Conservation (phyloP, 495 filamentous ascomycete species). For the Neurospora intermedia region DNA sequence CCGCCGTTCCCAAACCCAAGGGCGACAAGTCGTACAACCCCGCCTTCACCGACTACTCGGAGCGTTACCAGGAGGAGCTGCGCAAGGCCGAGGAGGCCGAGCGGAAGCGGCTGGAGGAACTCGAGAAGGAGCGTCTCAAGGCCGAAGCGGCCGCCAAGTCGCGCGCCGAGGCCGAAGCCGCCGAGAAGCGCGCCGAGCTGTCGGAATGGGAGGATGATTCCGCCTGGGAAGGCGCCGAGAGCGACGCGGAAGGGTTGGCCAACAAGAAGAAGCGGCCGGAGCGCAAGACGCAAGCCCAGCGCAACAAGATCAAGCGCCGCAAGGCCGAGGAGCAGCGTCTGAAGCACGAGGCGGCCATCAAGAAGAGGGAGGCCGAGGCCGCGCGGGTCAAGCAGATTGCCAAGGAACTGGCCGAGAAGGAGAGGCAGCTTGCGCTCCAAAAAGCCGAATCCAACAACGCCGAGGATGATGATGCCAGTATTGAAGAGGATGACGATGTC, state of each 20-base stretch:
- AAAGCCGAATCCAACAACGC: constrained; percentile 27
- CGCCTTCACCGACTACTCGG: constrained; percentile 69
- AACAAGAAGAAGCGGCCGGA: constrained; percentile 57
- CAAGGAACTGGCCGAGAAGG: constrained; percentile 50
- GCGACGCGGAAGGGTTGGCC: constrained; percentile 44
- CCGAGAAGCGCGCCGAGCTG: constrained; percentile 55
- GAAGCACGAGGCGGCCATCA: constrained; percentile 60
- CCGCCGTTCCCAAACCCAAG: constrained; percentile 66
- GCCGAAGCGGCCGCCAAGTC: constrained; percentile 42
- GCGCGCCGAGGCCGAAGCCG: constrained; percentile 49
- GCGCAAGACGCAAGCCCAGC: constrained; percentile 74
- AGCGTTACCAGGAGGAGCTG: constrained; percentile 60
- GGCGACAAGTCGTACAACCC: constrained; percentile 90
- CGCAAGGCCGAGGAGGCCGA: constrained; percentile 71
- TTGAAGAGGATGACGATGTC: constrained; percentile 42
- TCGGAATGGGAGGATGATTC: constrained; percentile 73
- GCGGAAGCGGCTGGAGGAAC: constrained; percentile 58
- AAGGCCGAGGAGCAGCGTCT: constrained; percentile 73
- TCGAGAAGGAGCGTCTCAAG: constrained; percentile 48
- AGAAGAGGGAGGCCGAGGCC: constrained; percentile 56
- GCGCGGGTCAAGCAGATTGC: constrained; percentile 51
- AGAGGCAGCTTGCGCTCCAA: constrained; percentile 30
- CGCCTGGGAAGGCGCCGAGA: constrained; percentile 79
- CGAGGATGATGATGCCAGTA: constrained; percentile 19
- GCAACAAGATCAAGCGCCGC: constrained; percentile 75